A percentile compares a stretch with the other conserved stretches of the same genome.
These are phyloP conservation scores for Leccinum holopus DNA, from an alignment of 1,284 basidiomycete species.

Conservation along the genomic window DNA sequence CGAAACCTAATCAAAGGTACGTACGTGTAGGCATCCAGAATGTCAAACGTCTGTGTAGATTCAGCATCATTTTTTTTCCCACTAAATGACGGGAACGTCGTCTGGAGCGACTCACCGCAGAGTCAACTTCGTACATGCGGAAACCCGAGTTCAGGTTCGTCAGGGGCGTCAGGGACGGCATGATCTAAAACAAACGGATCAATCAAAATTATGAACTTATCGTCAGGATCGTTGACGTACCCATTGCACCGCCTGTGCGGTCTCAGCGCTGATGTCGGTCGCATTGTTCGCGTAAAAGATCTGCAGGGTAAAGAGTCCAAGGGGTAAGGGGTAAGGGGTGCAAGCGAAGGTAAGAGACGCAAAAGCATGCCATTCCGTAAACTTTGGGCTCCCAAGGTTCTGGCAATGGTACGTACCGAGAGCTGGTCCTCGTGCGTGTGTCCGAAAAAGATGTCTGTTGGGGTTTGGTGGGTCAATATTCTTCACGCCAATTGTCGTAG, in stretches of 20 bases:
- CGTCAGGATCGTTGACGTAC: slow-evolving; percentile 24
- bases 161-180: slow-evolving; percentile 68
- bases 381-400: background rate
- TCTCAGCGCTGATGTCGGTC: slow-evolving; percentile 49
- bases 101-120: slow-evolving; percentile 44
- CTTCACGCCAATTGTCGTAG: background rate
- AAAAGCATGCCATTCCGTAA: background rate
- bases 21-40: slow-evolving; percentile 43
- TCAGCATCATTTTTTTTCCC: background rate
- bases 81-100: background rate
- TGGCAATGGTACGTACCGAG: slow-evolving; percentile 40
- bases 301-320: slow-evolving; percentile 12
- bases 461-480: slow-evolving; percentile 4
- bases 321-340: background rate
- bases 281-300: slow-evolving; percentile 47
- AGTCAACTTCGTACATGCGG: slow-evolving; percentile 77
- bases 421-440: slow-evolving; percentile 82
- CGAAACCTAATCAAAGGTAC: slow-evolving; percentile 5
- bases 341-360: background rate
- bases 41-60: slow-evolving; percentile 37
- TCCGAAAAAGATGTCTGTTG: slow-evolving; percentile 68
- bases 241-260: slow-evolving; percentile 57
- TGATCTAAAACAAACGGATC: slow-evolving; percentile 39
- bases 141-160: slow-evolving; percentile 78
- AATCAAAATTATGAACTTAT: background rate